Evolutionary conservation across 805 yeast genomes (phyloP).

Genomic region (Wickerhamiella lipophila): DNA sequence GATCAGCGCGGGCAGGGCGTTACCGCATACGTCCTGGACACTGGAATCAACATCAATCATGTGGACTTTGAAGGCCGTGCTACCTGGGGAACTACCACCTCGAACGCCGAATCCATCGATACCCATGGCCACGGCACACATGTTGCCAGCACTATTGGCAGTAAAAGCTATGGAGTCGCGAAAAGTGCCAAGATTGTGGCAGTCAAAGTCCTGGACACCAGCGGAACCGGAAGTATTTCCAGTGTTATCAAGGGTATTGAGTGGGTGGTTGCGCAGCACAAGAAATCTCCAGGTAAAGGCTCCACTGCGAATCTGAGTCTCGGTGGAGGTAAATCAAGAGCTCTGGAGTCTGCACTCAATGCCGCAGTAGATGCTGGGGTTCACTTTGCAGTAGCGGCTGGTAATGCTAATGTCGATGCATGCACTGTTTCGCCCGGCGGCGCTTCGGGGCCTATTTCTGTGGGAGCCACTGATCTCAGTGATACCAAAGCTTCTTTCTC

Average conservation of each 20-base stretch:
- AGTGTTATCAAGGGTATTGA: neutral
- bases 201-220: neutral
- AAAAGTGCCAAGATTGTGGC: neutral
- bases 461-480: neutral
- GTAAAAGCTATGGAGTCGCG: slow-evolving; percentile 1
- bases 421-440: neutral
- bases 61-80: neutral
- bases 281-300: neutral
- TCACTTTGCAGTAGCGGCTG: slow-evolving; percentile 1
- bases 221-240: neutral
- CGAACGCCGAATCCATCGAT: neutral
- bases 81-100: neutral
- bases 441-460: neutral
- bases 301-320: neutral
- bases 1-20: slow-evolving; percentile 1
- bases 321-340: neutral
- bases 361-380: neutral
- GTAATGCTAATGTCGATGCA: neutral
- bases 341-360: neutral
- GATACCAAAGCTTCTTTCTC: neutral
- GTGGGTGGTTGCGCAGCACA: neutral
- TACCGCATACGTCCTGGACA: neutral
- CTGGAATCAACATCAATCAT: neutral
- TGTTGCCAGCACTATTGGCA: neutral
- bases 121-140: slow-evolving; percentile 2